These are phyloP conservation scores for Globisporangium alternatum DNA, from an alignment of 352 stramenopile genomes.

Conservation along the genomic window DNA sequence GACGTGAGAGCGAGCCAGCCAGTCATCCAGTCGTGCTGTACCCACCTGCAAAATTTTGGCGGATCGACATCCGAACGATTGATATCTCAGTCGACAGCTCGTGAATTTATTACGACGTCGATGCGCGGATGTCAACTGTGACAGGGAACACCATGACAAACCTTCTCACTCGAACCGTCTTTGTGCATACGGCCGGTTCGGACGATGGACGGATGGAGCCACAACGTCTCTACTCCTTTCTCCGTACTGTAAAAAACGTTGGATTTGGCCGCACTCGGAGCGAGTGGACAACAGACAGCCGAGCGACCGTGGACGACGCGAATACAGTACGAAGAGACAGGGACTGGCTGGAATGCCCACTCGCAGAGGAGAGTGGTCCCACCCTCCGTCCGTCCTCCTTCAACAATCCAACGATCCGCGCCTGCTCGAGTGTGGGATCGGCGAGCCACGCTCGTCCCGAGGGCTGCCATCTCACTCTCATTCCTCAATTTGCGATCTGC, in stretches of 20 bases:
- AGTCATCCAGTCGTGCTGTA: neutral
- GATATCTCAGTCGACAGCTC: neutral
- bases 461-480: constrained; percentile 16
- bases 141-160: neutral
- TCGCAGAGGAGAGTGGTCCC: neutral
- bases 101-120: too few species aligned
- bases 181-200: neutral
- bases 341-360: neutral
- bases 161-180: neutral
- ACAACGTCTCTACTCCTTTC: neutral
- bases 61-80: constrained; percentile 1
- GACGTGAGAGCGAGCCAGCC: too few species aligned
- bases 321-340: constrained; percentile 3
- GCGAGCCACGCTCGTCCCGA: neutral
- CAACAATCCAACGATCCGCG: neutral
- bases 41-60: neutral
- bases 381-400: neutral
- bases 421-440: neutral
- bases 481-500: constrained; percentile 30
- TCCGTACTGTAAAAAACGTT: constrained; percentile 2
- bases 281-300: constrained; percentile 8
- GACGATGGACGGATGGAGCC: neutral
- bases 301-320: neutral
- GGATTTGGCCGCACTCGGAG: constrained; percentile 8
- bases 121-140: neutral